phyloP scores from a whole-genome alignment of 257 asterid species.

The Solanum microdontum region DNA sequence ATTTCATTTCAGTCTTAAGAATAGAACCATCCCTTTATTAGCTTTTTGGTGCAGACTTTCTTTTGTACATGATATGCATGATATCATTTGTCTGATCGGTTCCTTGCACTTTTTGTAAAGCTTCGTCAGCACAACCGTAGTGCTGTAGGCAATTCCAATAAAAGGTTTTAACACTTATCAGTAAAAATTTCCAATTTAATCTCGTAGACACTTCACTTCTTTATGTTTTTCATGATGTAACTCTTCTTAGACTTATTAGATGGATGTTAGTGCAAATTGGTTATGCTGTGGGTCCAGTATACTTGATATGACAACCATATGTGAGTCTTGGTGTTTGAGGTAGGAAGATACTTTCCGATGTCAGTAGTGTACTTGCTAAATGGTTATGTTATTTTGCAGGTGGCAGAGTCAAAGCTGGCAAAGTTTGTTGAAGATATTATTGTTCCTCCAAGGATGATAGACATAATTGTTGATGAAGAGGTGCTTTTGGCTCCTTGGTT shows the following conservation, averaged over 20 bases:
- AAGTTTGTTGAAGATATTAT: slow-evolving; percentile 93
- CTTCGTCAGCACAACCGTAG: neutral
- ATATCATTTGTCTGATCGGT: neutral
- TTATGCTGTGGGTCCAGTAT: neutral
- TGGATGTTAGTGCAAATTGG: neutral
- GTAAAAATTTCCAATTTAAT: neutral
- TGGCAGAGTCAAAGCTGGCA: slow-evolving; percentile 88
- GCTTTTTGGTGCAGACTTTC: neutral
- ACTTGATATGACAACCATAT: neutral
- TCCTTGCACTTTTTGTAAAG: neutral
- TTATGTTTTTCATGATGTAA: neutral
- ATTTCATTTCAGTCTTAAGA: neutral
- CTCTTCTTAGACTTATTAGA: neutral
- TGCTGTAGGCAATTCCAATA: neutral
- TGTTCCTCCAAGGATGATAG: slow-evolving; percentile 97
- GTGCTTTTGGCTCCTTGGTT: slow-evolving; percentile 26
- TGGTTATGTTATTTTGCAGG: slow-evolving; percentile 39
- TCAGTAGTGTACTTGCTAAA: neutral
- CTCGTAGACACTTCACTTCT: neutral
- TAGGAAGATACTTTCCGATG: neutral
- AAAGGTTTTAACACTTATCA: neutral
- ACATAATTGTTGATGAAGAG: slow-evolving; percentile 93
- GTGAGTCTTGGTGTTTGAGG: neutral
- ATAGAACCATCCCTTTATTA: neutral
- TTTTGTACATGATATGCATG: neutral